A percentile compares a stretch with the other conserved stretches of the same genome.
Conservation (phyloP, 805 yeast species). For the Cyberlindnera maritima region DNA sequence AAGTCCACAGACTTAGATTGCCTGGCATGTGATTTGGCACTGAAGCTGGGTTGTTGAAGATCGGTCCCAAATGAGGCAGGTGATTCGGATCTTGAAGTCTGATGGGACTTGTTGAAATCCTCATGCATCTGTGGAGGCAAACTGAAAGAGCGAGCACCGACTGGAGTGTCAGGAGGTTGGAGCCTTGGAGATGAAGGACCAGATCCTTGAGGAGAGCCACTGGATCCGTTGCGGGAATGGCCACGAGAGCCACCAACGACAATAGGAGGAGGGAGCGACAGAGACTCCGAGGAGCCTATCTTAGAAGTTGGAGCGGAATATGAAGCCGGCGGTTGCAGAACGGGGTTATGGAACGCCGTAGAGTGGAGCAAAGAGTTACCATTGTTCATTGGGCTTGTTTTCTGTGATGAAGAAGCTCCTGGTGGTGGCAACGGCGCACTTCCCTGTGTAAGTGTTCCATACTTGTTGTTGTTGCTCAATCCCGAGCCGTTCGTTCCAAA, state of each 20-base stretch:
- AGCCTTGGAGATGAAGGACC: conserved; percentile 9
- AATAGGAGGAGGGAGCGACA: conserved; percentile 2
- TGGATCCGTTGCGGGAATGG: background rate
- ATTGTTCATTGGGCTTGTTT: background rate
- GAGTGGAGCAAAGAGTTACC: background rate
- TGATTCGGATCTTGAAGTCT: conserved; percentile 15
- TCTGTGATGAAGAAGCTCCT: background rate
- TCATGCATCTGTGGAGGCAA: conserved; percentile 15
- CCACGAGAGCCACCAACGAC: background rate
- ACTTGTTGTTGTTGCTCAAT: background rate
- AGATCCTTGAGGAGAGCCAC: conserved; percentile 6
- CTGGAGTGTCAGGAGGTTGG: conserved; percentile 21
- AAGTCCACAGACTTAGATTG: conserved; percentile 38
- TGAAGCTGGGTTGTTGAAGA: background rate
- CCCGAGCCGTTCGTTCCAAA: background rate
- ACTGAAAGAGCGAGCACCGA: conserved; percentile 24
- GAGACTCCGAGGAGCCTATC: conserved; percentile 3
- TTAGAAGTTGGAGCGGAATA: background rate
- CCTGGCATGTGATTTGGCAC: conserved; percentile 18
- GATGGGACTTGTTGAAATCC: conserved; percentile 1
- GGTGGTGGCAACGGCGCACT: background rate
- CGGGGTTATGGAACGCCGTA: background rate
- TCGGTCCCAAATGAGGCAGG: conserved; percentile 12
- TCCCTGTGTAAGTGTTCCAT: background rate
- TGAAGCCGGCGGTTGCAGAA: background rate